These are phyloP conservation scores for Solanum sejunctum DNA, from an alignment of 257 asterid species.

Conservation along the genomic window DNA sequence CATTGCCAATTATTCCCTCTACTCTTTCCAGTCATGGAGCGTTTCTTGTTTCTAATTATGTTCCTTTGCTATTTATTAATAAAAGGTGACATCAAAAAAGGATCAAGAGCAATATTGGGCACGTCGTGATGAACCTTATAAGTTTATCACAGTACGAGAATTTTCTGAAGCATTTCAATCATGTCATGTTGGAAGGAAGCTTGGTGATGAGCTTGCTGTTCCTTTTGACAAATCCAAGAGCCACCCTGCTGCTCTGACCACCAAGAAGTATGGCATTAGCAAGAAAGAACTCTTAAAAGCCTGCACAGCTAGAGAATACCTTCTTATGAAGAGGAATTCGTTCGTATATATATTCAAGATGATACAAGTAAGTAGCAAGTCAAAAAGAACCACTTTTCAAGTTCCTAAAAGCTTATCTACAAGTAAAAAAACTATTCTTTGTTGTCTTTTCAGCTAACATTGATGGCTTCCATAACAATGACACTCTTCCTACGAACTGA, in stretches of 20 bases:
- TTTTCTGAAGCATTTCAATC: slow-evolving; percentile 69
- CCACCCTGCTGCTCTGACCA: slow-evolving; percentile 64
- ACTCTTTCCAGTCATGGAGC: background rate
- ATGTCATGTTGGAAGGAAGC: slow-evolving; percentile 49
- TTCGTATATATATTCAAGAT: slow-evolving; percentile 65
- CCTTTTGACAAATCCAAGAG: slow-evolving; percentile 59
- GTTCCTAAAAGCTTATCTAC: background rate
- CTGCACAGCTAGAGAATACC: slow-evolving; percentile 49
- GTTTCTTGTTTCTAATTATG: background rate
- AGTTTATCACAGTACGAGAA: slow-evolving; percentile 38
- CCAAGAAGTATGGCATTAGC: slow-evolving; percentile 48
- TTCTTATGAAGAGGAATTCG: slow-evolving; percentile 65
- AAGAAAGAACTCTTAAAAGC: slow-evolving; percentile 65
- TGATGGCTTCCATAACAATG: slow-evolving; percentile 54
- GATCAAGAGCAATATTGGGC: slow-evolving; percentile 88
- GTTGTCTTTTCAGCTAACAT: slow-evolving; percentile 23
- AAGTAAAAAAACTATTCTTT: background rate
- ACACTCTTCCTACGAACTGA: slow-evolving; percentile 42
- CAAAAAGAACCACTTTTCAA: background rate
- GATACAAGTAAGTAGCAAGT: slow-evolving; percentile 35
- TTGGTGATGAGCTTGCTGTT: slow-evolving; percentile 54
- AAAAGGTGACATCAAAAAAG: slow-evolving; percentile 73
- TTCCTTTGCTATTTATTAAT: background rate
- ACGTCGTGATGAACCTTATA: slow-evolving; percentile 40
- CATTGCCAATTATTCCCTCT: background rate